phyloP scores from a whole-genome alignment of 805 yeast species.

The Allodekkera sacchari region DNA sequence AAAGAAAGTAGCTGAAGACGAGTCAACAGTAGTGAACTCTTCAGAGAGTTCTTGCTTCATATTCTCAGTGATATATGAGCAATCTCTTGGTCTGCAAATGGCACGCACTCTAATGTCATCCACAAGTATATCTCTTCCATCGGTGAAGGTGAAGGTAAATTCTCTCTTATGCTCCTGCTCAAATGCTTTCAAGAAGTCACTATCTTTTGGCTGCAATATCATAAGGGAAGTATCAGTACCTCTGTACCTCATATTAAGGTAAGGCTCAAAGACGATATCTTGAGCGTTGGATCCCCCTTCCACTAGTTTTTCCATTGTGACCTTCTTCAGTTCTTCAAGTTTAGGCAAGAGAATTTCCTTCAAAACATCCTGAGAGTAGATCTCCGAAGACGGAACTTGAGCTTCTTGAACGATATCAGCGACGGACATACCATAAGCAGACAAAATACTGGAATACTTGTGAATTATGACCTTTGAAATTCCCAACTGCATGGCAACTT shows the following conservation, averaged over 20 bases:
- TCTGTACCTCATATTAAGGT: slow-evolving; percentile 20
- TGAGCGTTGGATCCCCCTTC: slow-evolving; percentile 58
- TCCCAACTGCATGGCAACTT: slow-evolving; percentile 33
- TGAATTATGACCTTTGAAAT: slow-evolving; percentile 35
- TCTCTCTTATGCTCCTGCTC: slow-evolving; percentile 27
- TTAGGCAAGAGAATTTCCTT: slow-evolving; percentile 22
- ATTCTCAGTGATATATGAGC: slow-evolving; percentile 16
- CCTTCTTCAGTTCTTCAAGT: slow-evolving; percentile 25
- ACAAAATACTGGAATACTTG: slow-evolving; percentile 37
- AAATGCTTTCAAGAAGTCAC: slow-evolving; percentile 20
- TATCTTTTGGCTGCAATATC: slow-evolving; percentile 24
- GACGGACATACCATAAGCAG: slow-evolving; percentile 38
- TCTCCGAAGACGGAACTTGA: slow-evolving; percentile 2
- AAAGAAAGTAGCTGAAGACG: no score
- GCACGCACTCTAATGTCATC: slow-evolving; percentile 23
- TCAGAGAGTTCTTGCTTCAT: no score
- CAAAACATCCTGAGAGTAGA: slow-evolving; percentile 10
- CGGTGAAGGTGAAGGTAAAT: slow-evolving; percentile 24
- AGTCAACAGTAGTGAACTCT: no score
- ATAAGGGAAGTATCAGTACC: slow-evolving; percentile 37
- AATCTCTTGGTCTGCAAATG: slow-evolving; percentile 10
- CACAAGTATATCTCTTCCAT: slow-evolving; percentile 26
- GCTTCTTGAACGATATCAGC: slow-evolving; percentile 23
- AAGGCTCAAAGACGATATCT: slow-evolving; percentile 64
- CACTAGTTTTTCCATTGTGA: slow-evolving; percentile 33